These are phyloP conservation scores for Circinella minor DNA, from an alignment of 371 early-diverging fungal genomes.

Conservation along the genomic window DNA sequence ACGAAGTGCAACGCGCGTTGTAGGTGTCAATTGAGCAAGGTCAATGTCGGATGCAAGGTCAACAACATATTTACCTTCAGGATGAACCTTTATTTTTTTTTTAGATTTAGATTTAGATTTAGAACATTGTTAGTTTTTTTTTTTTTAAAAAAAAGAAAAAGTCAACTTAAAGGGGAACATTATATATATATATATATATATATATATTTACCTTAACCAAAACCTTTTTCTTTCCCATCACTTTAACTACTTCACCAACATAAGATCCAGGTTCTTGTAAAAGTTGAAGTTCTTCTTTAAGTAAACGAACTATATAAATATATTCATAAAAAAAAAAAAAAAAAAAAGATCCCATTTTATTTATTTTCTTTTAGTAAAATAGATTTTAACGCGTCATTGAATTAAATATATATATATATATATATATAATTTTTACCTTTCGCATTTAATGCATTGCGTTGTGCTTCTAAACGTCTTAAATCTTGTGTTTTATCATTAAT, in stretches of 20 bases:
- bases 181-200: no score
- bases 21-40: slow-evolving; percentile 90
- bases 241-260: slow-evolving; percentile 99
- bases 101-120: no score
- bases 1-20: slow-evolving; percentile 96
- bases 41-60: slow-evolving; percentile 94
- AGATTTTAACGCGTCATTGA: not conserved
- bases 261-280: slow-evolving; percentile 98
- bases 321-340: not conserved
- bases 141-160: no score
- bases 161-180: no score
- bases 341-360: not conserved
- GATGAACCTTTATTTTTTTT: slow-evolving; percentile 68
- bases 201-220: slow-evolving; percentile 91
- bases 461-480: slow-evolving; percentile 97
- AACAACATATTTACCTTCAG: slow-evolving; percentile 99
- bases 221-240: slow-evolving; percentile 99
- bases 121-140: no score
- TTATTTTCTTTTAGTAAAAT: no score
- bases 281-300: slow-evolving; percentile 97
- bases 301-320: slow-evolving; percentile 80
- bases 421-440: slow-evolving; percentile 66
- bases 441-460: slow-evolving; percentile 96
- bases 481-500: slow-evolving; percentile 93
- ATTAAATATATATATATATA: no score